Conservation (phyloP, 2,329 filamentous ascomycete species). For the Penicillium olsonii region DNA sequence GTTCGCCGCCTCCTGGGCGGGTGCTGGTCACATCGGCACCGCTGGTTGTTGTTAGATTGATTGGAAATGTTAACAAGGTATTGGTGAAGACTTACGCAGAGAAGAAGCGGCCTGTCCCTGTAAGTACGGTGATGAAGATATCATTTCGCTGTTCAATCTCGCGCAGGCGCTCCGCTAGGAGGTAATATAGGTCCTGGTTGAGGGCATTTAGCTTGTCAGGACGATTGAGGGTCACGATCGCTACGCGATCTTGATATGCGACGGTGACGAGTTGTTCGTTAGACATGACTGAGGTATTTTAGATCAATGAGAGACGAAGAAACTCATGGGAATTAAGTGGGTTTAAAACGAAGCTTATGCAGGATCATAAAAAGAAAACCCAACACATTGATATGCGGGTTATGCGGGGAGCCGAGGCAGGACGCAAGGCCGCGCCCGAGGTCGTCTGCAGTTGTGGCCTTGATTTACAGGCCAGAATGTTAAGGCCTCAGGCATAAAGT, state of each 20-base stretch:
- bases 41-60: constrained; percentile 50
- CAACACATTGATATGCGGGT: neutral
- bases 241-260: constrained; percentile 68
- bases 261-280: constrained; percentile 55
- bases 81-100: constrained; percentile 88
- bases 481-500: constrained; percentile 2
- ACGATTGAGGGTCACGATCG: constrained; percentile 84
- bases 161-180: constrained; percentile 70
- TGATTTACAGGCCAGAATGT: neutral
- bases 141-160: constrained; percentile 78
- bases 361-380: neutral
- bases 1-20: constrained; percentile 43
- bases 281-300: constrained; percentile 20
- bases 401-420: constrained; percentile 27
- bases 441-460: neutral
- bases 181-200: constrained; percentile 71
- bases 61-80: no score
- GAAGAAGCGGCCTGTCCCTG: constrained; percentile 78
- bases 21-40: constrained; percentile 74
- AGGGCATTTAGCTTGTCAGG: constrained; percentile 87
- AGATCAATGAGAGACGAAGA: neutral
- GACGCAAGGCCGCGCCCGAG: neutral
- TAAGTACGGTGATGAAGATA: constrained; percentile 80
- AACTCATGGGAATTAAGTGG: neutral
- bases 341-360: neutral